Evolutionary conservation across 148 eudicot species (phyloP), one percentile per base, ranked within the genome.

Genomic region (Fagopyrum esculentum): DNA sequence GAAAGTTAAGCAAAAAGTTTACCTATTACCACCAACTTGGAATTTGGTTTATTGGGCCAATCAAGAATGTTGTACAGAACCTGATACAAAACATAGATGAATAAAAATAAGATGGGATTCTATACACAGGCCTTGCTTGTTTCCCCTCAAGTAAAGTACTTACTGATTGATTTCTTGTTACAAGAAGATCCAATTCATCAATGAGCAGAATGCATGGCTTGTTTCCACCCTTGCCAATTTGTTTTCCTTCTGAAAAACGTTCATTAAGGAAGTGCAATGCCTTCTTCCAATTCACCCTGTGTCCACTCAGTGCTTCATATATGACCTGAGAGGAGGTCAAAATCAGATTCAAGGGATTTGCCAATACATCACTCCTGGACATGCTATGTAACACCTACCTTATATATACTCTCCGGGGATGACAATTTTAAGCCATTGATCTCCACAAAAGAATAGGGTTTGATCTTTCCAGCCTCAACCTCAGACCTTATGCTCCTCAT

Each of bases 41-140:
- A 92, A 80, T 90, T 82, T 48, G 97, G 98, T 85, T 89, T 89
- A 47, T 93, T 92, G n/a, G 99, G 99, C 99, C 99, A 96, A 80
- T 96, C 98, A 81, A 96, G 99, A 85, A 96, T 89, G 88, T 96
- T 96, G 86, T 96, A 96, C 2, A 96, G 86, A 75, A 96, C 99
- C 99, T 96, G 92, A 55, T 45, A 47, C 68, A 52, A 57, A 75
- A 68, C 60, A 56, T 61, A 12, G 51, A 69, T 61, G 35, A 40
- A 59, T 26, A 76, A 13, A 29, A 46, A 71, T 15, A 40, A 56
- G 76, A 13, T 54, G 4, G 13, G 48, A 43, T 69, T 69, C 56
- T 48, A 15, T 50, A 45, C 35, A 45, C 26, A 72, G 35, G 45
- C 2, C 6, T 6, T 63, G 69, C 3, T 30, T 19, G 7, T 66